Conservation (phyloP, 2,329 filamentous ascomycete species). For the Xylaria digitata region DNA sequence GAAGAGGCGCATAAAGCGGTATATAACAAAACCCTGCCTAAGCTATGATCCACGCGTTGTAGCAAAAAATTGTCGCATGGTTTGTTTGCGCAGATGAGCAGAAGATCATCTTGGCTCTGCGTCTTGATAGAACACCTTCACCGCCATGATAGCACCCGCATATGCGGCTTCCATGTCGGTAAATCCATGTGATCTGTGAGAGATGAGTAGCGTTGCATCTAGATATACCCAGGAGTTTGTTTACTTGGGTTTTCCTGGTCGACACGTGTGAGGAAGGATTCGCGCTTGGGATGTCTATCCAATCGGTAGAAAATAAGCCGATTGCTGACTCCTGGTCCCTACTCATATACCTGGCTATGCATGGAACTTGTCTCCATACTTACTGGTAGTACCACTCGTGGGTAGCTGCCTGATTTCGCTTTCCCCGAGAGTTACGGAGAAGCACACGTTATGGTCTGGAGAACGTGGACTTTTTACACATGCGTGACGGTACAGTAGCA, state of each 20-base stretch:
- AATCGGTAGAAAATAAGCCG: constrained; percentile 19
- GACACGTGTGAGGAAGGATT: constrained; percentile 18
- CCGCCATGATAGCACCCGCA: constrained; percentile 12
- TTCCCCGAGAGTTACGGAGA: background rate
- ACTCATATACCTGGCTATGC: background rate
- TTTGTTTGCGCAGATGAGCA: background rate
- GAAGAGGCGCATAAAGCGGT: background rate
- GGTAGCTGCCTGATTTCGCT: background rate
- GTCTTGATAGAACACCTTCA: background rate
- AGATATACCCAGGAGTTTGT: constrained; percentile 4
- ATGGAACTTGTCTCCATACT: constrained; percentile 9
- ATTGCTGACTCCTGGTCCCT: background rate
- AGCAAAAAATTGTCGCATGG: background rate
- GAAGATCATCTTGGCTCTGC: background rate
- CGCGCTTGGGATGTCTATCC: background rate
- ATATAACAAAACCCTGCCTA: background rate
- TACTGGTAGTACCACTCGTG: background rate
- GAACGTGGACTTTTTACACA: constrained; percentile 17
- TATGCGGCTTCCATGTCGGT: constrained; percentile 1
- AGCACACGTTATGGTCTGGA: background rate
- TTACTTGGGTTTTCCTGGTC: background rate
- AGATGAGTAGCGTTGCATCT: constrained; percentile 4
- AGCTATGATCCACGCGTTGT: background rate
- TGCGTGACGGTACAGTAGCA: background rate
- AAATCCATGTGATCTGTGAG: background rate